phyloP scores from a whole-genome alignment of 148 eudicot genomes.

The Chenopodium berlandieri region DNA sequence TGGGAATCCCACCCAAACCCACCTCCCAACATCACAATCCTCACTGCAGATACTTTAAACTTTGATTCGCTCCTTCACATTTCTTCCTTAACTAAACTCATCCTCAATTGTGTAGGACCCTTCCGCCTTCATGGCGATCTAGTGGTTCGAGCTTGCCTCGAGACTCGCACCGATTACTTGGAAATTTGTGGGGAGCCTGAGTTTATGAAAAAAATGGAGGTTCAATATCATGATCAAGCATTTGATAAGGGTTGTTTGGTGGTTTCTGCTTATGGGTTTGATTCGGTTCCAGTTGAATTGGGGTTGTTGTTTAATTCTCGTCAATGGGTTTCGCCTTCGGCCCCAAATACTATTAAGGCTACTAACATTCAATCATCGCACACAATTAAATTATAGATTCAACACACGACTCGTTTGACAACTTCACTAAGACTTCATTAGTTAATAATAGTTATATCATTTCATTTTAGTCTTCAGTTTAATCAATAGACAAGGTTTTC shows the following conservation, averaged over 20 bases:
- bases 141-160: slow-evolving; percentile 64
- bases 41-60: slow-evolving; percentile 57
- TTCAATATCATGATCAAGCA: slow-evolving; percentile 40
- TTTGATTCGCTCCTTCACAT: slow-evolving; percentile 41
- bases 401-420: too few species aligned
- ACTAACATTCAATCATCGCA: too few species aligned
- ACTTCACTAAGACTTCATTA: too few species aligned
- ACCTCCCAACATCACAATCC: slow-evolving; percentile 50
- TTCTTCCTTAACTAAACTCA: slow-evolving; percentile 39
- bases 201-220: slow-evolving; percentile 84
- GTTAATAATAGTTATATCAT: too few species aligned
- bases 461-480: too few species aligned
- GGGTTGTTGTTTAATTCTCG: slow-evolving; percentile 58
- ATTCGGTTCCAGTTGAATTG: slow-evolving; percentile 79
- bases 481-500: too few species aligned
- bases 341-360: slow-evolving; percentile 53
- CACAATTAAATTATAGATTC: too few species aligned
- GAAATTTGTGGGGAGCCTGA: slow-evolving; percentile 89
- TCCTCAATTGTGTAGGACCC: slow-evolving; percentile 88
- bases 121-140: slow-evolving; percentile 62
- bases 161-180: slow-evolving; percentile 61
- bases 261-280: slow-evolving; percentile 86
- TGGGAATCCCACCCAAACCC: slow-evolving; percentile 60
- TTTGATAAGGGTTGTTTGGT: slow-evolving; percentile 60
- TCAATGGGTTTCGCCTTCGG: slow-evolving; percentile 47